A percentile compares a stretch with the other conserved stretches of the same genome.
phyloP scores from a whole-genome alignment of 305 asterid genomes.

The Fraxinus xanthoxyloides region DNA sequence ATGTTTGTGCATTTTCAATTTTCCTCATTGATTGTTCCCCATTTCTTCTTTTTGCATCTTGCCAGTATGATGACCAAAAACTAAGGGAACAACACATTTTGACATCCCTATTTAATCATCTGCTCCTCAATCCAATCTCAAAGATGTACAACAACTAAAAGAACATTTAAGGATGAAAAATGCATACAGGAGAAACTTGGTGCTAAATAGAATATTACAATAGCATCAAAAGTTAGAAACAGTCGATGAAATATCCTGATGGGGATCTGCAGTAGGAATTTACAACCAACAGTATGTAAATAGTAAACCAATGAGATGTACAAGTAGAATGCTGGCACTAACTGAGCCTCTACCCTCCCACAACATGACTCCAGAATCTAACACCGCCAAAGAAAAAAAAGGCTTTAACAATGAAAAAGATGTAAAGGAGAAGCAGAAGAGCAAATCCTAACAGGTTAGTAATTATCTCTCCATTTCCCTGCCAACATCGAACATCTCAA shows the following conservation, averaged over 20 bases:
- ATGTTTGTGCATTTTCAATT: background rate
- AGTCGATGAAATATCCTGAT: slow-evolving; percentile 13
- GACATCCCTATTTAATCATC: background rate
- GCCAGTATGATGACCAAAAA: background rate
- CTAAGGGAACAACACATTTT: background rate
- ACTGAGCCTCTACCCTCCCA: slow-evolving; percentile 24
- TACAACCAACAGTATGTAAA: slow-evolving; percentile 38
- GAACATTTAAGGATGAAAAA: background rate
- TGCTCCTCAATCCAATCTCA: background rate
- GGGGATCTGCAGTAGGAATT: slow-evolving; percentile 30
- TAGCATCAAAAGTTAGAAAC: slow-evolving; percentile 20
- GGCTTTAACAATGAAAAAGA: slow-evolving; percentile 19
- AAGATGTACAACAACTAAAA: background rate
- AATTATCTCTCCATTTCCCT: slow-evolving; percentile 26
- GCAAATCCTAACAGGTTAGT: slow-evolving; percentile 38
- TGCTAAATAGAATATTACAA: slow-evolving; percentile 17
- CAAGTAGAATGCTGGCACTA: slow-evolving; percentile 31
- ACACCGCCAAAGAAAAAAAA: slow-evolving; percentile 9
- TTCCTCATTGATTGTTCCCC: background rate
- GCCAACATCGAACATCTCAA: slow-evolving; percentile 38
- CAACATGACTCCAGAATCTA: slow-evolving; percentile 8
- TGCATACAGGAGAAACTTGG: background rate
- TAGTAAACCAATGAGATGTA: slow-evolving; percentile 29
- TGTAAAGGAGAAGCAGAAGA: slow-evolving; percentile 22
- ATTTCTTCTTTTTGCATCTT: background rate